Evolutionary conservation across 441 rosid species (phyloP).

Genomic region (Mallotus repandus): DNA sequence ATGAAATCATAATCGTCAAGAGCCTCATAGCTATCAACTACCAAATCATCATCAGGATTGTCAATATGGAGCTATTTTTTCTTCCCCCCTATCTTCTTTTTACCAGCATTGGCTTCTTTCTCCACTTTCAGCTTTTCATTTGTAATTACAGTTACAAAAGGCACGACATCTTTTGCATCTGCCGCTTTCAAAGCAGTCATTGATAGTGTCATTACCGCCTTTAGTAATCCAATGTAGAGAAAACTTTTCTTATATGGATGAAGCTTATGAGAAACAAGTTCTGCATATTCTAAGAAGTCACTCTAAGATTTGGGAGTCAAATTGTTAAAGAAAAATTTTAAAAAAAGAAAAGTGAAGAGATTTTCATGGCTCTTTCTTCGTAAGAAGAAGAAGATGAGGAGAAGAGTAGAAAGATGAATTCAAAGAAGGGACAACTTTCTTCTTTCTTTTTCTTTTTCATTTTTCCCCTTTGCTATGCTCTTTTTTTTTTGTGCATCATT

Average conservation of each 20-base stretch:
- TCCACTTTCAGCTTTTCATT: slow-evolving; percentile 88
- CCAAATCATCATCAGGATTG: slow-evolving; percentile 71
- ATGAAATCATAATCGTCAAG: slow-evolving; percentile 80
- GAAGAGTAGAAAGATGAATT: no score
- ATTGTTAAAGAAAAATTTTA: slow-evolving; percentile 27
- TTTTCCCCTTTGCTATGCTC: no score
- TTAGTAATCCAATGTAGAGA: slow-evolving; percentile 68
- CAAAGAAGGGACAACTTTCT: background rate
- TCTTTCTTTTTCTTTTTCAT: no score
- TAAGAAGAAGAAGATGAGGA: no score
- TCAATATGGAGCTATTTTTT: slow-evolving; percentile 78
- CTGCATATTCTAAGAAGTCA: slow-evolving; percentile 89
- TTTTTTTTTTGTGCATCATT: no score
- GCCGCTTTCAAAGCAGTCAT: slow-evolving; percentile 71
- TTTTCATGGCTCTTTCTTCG: no score
- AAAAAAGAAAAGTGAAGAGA: no score
- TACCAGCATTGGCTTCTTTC: slow-evolving; percentile 74
- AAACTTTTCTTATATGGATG: slow-evolving; percentile 77
- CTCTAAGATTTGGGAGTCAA: slow-evolving; percentile 93
- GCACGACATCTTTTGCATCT: slow-evolving; percentile 81
- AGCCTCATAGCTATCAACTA: slow-evolving; percentile 44
- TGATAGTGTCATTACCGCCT: slow-evolving; percentile 76
- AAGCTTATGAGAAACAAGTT: slow-evolving; percentile 73
- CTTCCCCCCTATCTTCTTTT: slow-evolving; percentile 86
- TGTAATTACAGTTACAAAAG: slow-evolving; percentile 71